Evolutionary conservation across 1,284 basidiomycete species (phyloP).

Genomic region (Leccinum proliferum): DNA sequence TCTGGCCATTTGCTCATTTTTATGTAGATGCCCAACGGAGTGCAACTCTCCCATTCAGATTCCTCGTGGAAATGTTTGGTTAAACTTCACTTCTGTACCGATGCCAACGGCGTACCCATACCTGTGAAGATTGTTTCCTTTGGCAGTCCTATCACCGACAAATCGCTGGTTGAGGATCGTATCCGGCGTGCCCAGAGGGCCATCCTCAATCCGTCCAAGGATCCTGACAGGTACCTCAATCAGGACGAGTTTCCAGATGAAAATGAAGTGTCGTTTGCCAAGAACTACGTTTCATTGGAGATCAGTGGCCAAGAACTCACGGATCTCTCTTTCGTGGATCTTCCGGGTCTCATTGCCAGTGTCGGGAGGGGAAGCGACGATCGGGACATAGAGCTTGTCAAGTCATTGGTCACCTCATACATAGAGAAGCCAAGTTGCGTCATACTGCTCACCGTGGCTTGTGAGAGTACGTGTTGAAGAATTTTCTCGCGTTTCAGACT

Average conservation of each 20-base stretch:
- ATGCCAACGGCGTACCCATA: slow-evolving; percentile 38
- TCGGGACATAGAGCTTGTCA: slow-evolving; percentile 57
- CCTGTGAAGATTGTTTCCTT: slow-evolving; percentile 42
- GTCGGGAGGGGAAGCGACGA: slow-evolving; percentile 44
- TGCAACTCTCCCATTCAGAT: slow-evolving; percentile 48
- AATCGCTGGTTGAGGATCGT: slow-evolving; percentile 53
- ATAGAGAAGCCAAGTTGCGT: slow-evolving; percentile 62
- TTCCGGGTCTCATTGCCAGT: slow-evolving; percentile 59
- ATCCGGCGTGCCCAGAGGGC: slow-evolving; percentile 68
- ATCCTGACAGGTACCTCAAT: slow-evolving; percentile 34
- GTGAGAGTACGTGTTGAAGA: slow-evolving; percentile 50
- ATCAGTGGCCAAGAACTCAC: slow-evolving; percentile 63
- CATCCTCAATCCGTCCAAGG: slow-evolving; percentile 54
- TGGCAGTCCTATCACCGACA: slow-evolving; percentile 47
- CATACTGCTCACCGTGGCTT: slow-evolving; percentile 65
- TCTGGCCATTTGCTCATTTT: background rate
- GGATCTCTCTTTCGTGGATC: slow-evolving; percentile 61
- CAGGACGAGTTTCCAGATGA: slow-evolving; percentile 29
- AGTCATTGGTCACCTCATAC: slow-evolving; percentile 51
- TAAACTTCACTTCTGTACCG: slow-evolving; percentile 47
- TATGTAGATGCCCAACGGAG: slow-evolving; percentile 63
- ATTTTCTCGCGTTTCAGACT: background rate
- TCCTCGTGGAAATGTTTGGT: slow-evolving; percentile 57
- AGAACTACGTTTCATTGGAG: slow-evolving; percentile 58
- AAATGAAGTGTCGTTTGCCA: slow-evolving; percentile 51